Conservation (phyloP, 768 basidiomycete genomes). For the Postia placenta region DNA sequence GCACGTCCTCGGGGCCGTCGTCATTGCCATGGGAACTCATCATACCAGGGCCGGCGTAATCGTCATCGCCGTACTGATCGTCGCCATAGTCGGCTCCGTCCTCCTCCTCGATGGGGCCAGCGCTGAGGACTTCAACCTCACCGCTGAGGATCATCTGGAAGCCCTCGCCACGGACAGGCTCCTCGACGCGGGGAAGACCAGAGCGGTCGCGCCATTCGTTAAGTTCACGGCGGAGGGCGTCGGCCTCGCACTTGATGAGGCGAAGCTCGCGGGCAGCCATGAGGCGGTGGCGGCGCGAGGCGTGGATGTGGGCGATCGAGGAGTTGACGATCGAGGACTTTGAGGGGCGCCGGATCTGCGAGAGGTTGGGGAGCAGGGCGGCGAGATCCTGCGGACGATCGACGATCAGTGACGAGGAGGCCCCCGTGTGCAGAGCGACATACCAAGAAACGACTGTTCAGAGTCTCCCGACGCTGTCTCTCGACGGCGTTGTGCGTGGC, state of each 20-base stretch:
- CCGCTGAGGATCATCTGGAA: constrained; percentile 66
- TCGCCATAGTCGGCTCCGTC: constrained; percentile 46
- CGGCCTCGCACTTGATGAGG: constrained; percentile 70
- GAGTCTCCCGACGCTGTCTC: constrained; percentile 84
- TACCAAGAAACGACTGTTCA: constrained; percentile 89
- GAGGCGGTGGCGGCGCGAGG: constrained; percentile 73
- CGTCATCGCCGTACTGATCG: constrained; percentile 39
- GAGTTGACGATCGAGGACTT: constrained; percentile 98
- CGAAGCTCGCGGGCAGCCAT: constrained; percentile 82
- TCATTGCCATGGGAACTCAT: constrained; percentile 18
- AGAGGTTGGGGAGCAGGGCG: constrained; percentile 83
- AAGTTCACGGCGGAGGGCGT: constrained; percentile 83
- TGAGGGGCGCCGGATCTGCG: constrained; percentile 86
- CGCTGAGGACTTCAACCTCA: constrained; percentile 58
- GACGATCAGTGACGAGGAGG: constrained; percentile 4
- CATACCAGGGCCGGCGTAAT: constrained; percentile 23
- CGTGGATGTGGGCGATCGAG: constrained; percentile 83
- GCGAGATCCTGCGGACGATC: constrained; percentile 70
- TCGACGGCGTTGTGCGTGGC: constrained; percentile 98
- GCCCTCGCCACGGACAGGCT: constrained; percentile 65
- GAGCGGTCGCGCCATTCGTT: constrained; percentile 89
- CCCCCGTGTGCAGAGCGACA: constrained; percentile 20
- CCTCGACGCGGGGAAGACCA: constrained; percentile 64
- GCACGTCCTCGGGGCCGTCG: constrained; percentile 18
- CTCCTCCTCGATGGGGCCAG: constrained; percentile 44